Evolutionary conservation across 202 grass and related monocot genomes (phyloP), one percentile per base, ranked within the genome.

Genomic region (Setaria viridis): DNA sequence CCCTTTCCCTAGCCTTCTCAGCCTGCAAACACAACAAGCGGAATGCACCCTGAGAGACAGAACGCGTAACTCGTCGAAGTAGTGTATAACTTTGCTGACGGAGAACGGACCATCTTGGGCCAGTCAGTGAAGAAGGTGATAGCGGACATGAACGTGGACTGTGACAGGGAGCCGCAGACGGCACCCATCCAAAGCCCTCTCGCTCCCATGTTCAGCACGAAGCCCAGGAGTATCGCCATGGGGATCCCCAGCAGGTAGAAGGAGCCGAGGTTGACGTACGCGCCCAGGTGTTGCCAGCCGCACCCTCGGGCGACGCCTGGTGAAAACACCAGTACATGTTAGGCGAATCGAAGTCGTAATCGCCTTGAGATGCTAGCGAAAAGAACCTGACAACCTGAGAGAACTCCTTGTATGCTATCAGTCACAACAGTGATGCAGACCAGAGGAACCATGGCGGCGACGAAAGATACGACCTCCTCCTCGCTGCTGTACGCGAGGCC

Each of bases 171-270:
- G n/a, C 95, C 95, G 67, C 87, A 95, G 15, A 95, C 11, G 30
- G 95, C 45, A 12, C 95, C 93, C 9, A 98, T 88, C 93, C 95
- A 98, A 9, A 95, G 93, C 9, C 95, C 95, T 63, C 76, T 90
- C 34, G 89, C 93, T 60, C 81, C 89, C 80, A 93, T 83, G 48
- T 84, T 60, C 33, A 95, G 66, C 60, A 85, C 58, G 62, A 98
- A 98, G 39, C 91, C 93, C 0, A 95, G 87, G 30, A 85, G 51
- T 49, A 91, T 29, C 42, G 93, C 95, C 53, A 87, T 77, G 11
- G 93, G 95, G 41, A 98, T 94, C 0, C 95, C 95, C 0, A 98
- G 90, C 69, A 98, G 62, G 81, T 98, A 98, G 82, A 98, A 98
- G 0, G 95, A 93, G 53, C 91, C 93, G 4, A 98, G 88, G 84